These are phyloP conservation scores for Phalaenopsis aphrodite DNA, from an alignment of 106 monocot species.

Conservation along the genomic window DNA sequence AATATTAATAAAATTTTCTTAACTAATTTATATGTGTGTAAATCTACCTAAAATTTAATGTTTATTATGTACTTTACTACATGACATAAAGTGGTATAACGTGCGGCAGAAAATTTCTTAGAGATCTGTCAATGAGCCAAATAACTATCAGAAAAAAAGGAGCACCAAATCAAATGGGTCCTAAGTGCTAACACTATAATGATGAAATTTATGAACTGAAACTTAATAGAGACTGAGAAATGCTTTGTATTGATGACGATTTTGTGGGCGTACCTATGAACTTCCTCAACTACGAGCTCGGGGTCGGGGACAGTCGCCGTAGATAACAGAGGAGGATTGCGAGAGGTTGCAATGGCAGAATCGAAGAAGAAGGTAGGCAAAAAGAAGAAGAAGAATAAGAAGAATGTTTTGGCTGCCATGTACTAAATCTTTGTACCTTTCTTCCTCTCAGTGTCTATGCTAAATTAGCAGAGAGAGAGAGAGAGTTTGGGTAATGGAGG, in stretches of 20 bases:
- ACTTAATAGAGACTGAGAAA: not conserved
- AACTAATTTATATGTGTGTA: too few relatives aligned
- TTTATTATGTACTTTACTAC: too few relatives aligned
- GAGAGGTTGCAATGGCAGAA: not conserved
- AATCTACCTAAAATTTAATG: too few relatives aligned
- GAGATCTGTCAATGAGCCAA: too few relatives aligned
- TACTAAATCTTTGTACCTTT: not conserved
- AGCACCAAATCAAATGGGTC: too few relatives aligned
- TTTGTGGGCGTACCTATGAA: constrained; percentile 9
- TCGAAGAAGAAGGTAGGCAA: not conserved
- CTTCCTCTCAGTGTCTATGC: not conserved
- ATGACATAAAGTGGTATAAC: too few relatives aligned
- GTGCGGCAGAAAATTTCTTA: too few relatives aligned
- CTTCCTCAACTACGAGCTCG: constrained; percentile 13
- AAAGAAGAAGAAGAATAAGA: not conserved
- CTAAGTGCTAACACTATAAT: too few relatives aligned
- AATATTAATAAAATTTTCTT: too few relatives aligned
- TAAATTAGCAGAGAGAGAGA: not conserved
- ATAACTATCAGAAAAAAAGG: too few relatives aligned
- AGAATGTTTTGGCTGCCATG: not conserved
- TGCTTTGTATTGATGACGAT: not conserved
- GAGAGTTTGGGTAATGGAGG: not conserved
- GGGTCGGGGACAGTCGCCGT: not conserved
- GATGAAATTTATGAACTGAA: too few relatives aligned
- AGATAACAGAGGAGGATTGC: not conserved